Base-by-base conservation (phyloP, 148 eudicot genomes). In the Mesembryanthemum crystallinum region DNA sequence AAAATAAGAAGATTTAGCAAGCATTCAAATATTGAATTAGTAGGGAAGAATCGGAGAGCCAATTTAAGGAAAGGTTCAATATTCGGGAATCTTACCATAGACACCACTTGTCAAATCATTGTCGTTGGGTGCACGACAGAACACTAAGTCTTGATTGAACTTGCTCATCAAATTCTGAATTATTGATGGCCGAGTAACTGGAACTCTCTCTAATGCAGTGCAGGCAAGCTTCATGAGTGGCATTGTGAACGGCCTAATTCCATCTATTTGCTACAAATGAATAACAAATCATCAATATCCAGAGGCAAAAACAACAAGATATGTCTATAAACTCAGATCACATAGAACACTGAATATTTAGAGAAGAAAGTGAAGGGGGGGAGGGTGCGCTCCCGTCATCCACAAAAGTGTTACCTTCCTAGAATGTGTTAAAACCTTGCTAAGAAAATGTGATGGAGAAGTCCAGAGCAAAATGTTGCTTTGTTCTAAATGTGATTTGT, bases 171-270 rank as follows among this genome's bases (percentile, higher is more conserved):
- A 83, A 80, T 89, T 28, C 7, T 90, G 91, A 62, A 94, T 90
- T n/a, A 91, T 76, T 82, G 85, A 85, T 0, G 78, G 86, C 75
- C 98, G 87, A 43, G 89, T 84, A 10, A 94, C 76, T 8, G 98
- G 97, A 78, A 94, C 97, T 90, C 97, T 88, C 83, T 94, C 98
- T 73, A 91, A 71, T 52, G 98, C 98, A 14, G 97, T 91, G 78
- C 97, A 94, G 8, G 98, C 89, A 78, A 94, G 90, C 80, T 76
- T 86, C 98, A 94, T 94, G 73, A 94, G 72, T 52, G 98, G 98
- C 98, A 94, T 94, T 15, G 97, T 90, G 63, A 94, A 94, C 76
- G 97, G 98, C 79, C 98, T 89, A 39, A 94, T 91, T 76, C 98
- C 98, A 87, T 94, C 98, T 84, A 74, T 62, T 85, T 86, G 76